Evolutionary conservation across 208 protist genomes (phyloP).

Genomic region (Crithidia thermophila): DNA sequence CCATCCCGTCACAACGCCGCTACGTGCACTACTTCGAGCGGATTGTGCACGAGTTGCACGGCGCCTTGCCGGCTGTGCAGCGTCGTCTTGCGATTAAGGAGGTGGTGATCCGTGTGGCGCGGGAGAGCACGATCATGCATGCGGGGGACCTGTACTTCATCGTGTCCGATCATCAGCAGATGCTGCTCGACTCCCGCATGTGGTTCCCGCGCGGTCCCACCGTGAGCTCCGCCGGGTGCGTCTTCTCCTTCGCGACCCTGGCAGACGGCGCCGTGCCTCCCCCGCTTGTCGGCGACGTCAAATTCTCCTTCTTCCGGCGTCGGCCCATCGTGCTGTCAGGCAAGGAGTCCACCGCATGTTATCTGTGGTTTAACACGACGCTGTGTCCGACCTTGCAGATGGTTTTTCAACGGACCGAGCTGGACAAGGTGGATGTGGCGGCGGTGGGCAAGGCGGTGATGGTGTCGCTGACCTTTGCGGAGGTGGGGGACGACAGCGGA

Average conservation of each 20-base stretch:
- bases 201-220: constrained; percentile 32
- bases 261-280: neutral
- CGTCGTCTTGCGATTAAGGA: constrained; percentile 5
- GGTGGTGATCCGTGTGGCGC: constrained; percentile 10
- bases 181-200: constrained; percentile 46
- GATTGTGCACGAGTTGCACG: constrained; percentile 30
- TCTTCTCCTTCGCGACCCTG: constrained; percentile 36
- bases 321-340: constrained; percentile 30
- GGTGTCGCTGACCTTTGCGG: constrained; percentile 8
- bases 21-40: constrained; percentile 55
- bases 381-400: constrained; percentile 11
- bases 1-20: constrained; percentile 81
- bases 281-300: constrained; percentile 34
- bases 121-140: constrained; percentile 2
- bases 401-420: constrained; percentile 10
- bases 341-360: constrained; percentile 27
- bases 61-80: constrained; percentile 11
- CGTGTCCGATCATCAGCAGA: constrained; percentile 26
- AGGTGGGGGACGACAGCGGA: neutral
- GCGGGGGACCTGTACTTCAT: constrained; percentile 47
- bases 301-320: constrained; percentile 41
- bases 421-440: constrained; percentile 34
- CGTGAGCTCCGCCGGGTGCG: constrained; percentile 25
- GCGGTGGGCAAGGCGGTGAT: constrained; percentile 23
- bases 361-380: constrained; percentile 50